Evolutionary conservation across 441 rosid species (phyloP), one percentile per base, ranked within the genome.

Genomic region (Aquilaria agallochum): DNA sequence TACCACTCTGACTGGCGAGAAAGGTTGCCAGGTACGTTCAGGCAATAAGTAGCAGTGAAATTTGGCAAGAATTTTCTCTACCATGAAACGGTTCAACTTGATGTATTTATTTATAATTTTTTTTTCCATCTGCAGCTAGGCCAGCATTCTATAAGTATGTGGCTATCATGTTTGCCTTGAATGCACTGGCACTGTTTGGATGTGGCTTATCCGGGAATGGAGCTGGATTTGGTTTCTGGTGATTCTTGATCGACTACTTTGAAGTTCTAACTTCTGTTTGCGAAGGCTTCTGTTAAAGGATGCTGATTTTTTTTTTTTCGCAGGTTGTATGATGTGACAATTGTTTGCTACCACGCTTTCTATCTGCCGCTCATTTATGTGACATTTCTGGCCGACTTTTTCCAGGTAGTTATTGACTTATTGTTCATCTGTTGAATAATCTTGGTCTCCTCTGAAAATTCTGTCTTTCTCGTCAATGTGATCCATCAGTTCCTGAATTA

Each of bases 341-440:
- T 77, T 60, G 83, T 90, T 58, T 81, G 90, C 81, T 93, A 93
- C 78, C 98, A 90, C 58, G 80, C 86, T 9, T 83, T 85, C 27
- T 93, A 87, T 78, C 91, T 93, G 58, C 98, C 98, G 50, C 96
- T 87, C 66, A 69, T 93, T 15, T 88, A 90, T 53, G 9, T 72
- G 31, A 90, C 95, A 27, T 94, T 94, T 60, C 83, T 94, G 52
- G 89, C 93, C 2, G 98, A 90, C 82, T 90, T 94, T 78, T 90
- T 94, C 83, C 93, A 80, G 97, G 98, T 88, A 65, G 68, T 51
- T 3, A 59, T 33, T 49, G 33, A 31, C 30, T 51, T 32, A 4
- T 7, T 9, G 4, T 65, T 53, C 31, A 54, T 34, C 11, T 12
- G 8, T 42, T 14, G 7, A 36, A 36, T 8, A 4, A 36, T 5